These are phyloP conservation scores for Sarocladium strictum DNA, from an alignment of 2,329 filamentous ascomycete species.

Conservation along the genomic window DNA sequence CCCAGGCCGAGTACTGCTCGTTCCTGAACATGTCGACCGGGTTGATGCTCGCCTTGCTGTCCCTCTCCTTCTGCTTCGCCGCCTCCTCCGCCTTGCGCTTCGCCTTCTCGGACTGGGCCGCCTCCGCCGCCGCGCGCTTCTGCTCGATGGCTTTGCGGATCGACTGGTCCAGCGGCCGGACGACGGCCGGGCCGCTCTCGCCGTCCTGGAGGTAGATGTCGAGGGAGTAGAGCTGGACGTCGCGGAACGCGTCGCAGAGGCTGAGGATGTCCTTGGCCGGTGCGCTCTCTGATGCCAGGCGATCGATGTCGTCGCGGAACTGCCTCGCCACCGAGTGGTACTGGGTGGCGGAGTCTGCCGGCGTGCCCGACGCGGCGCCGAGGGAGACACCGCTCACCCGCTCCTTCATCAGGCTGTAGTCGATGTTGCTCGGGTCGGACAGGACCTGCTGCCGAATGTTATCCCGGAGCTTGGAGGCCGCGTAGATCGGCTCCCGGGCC, in stretches of 20 bases:
- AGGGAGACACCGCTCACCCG: no score
- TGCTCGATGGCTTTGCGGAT: constrained; percentile 53
- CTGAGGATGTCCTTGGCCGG: constrained; percentile 62
- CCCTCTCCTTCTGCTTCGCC: constrained; percentile 46
- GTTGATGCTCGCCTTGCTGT: constrained; percentile 50
- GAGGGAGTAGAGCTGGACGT: constrained; percentile 73
- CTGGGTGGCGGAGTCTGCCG: constrained; percentile 48
- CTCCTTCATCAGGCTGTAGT: no score
- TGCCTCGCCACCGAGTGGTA: constrained; percentile 50
- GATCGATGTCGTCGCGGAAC: constrained; percentile 57
- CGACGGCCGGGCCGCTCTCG: constrained; percentile 62
- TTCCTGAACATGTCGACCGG: constrained; percentile 55
- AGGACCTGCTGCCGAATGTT: no score
- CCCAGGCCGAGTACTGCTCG: constrained; percentile 67
- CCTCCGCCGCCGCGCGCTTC: constrained; percentile 54
- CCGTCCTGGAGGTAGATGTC: constrained; percentile 83
- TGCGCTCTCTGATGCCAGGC: constrained; percentile 40
- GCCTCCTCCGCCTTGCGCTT: constrained; percentile 51
- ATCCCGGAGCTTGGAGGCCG: no score
- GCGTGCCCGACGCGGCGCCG: no score
- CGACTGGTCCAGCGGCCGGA: constrained; percentile 56
- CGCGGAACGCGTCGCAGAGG: constrained; percentile 75
- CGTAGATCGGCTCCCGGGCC: no score
- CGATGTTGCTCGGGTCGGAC: no score
- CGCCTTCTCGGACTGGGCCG: constrained; percentile 55